Conservation (phyloP, 2,329 filamentous ascomycete genomes). For the Amauroascus niger region DNA sequence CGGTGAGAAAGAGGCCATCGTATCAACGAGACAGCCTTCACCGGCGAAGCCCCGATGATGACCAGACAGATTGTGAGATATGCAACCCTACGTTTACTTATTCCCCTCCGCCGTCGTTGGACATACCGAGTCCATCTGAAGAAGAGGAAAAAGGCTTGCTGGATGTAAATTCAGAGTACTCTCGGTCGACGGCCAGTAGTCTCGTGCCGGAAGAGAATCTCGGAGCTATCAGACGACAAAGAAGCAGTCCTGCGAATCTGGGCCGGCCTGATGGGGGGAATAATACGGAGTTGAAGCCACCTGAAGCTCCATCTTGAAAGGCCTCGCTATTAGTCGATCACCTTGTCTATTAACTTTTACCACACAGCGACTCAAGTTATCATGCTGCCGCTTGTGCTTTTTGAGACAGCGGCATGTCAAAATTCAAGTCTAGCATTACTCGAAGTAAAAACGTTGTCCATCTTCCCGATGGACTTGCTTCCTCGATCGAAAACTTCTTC, state of each 20-base stretch:
- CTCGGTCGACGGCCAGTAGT: conserved; percentile 11
- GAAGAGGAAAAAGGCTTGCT: conserved; percentile 18
- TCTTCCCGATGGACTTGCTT: not conserved
- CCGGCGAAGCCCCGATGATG: conserved; percentile 1
- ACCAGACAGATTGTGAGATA: conserved; percentile 11
- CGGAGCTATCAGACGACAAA: conserved; percentile 3
- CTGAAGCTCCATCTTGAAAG: not conserved
- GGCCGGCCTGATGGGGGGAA: not conserved
- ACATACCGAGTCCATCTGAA: conserved; percentile 15
- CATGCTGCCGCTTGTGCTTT: not conserved
- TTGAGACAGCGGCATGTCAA: not conserved
- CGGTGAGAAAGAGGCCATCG: conserved; percentile 18
- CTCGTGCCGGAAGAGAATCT: not conserved
- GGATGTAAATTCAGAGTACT: conserved; percentile 7
- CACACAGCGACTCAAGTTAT: not conserved
- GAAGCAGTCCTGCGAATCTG: conserved; percentile 16
- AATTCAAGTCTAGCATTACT: not conserved
- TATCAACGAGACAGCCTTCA: conserved; percentile 17
- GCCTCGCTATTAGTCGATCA: not conserved
- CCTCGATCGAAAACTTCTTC: not conserved
- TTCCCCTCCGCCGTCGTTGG: conserved; percentile 31
- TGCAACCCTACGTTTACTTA: conserved; percentile 30
- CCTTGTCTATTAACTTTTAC: no score
- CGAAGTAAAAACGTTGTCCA: not conserved
- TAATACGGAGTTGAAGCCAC: not conserved